These are phyloP conservation scores for Cetraspora pellucida DNA, from an alignment of 192 early-diverging fungal species.

Conservation along the genomic window DNA sequence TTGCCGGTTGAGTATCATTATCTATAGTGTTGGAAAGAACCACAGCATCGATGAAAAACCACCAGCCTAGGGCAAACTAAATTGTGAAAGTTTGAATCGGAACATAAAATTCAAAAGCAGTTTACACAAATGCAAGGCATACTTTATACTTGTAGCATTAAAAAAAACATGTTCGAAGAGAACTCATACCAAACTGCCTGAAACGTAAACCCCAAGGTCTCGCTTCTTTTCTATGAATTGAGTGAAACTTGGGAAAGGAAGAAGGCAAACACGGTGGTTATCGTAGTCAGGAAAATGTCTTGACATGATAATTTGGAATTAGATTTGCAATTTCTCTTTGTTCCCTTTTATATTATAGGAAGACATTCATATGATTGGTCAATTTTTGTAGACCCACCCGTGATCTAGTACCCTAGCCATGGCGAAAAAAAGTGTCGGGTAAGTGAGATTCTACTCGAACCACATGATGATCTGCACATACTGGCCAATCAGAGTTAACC, in stretches of 20 bases:
- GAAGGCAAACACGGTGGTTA: slow-evolving; percentile 39
- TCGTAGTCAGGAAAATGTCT: slow-evolving; percentile 4
- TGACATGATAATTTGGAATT: slow-evolving; percentile 18
- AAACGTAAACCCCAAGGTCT: slow-evolving; percentile 43
- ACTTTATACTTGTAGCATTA: not conserved
- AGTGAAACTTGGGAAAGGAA: slow-evolving; percentile 43
- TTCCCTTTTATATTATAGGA: too few relatives aligned
- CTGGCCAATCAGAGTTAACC: too few relatives aligned
- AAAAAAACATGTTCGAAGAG: not conserved
- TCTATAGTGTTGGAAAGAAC: slow-evolving; percentile 39
- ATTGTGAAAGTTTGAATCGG: not conserved
- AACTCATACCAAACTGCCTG: slow-evolving; percentile 43
- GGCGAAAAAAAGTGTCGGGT: too few relatives aligned
- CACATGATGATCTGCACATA: too few relatives aligned
- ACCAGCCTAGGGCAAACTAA: slow-evolving; percentile 64
- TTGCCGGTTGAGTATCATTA: slow-evolving; percentile 31
- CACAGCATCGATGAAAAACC: slow-evolving; percentile 64
- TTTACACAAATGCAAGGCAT: not conserved
- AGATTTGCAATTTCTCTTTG: too few relatives aligned
- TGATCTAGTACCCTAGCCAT: too few relatives aligned
- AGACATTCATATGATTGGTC: too few relatives aligned
- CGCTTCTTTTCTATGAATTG: slow-evolving; percentile 43
- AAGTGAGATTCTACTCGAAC: too few relatives aligned
- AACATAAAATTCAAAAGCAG: not conserved
- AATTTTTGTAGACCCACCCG: too few relatives aligned